These are phyloP conservation scores for Coemansia sp. DNA, from an alignment of 192 early-diverging fungal species.

Conservation along the genomic window DNA sequence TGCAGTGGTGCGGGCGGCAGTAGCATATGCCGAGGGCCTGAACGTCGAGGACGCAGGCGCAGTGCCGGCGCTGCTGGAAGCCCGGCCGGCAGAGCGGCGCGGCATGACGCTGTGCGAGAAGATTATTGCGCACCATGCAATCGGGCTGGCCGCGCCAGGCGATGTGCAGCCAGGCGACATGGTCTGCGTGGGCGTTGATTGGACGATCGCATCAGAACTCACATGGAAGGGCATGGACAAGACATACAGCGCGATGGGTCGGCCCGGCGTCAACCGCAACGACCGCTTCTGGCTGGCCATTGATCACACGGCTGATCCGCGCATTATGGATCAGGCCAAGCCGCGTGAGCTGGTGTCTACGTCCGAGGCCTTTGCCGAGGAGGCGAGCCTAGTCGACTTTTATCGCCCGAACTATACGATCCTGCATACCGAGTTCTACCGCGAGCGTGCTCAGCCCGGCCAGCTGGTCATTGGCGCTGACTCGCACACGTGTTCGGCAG, in stretches of 20 bases:
- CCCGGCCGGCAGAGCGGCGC: slow-evolving; percentile 59
- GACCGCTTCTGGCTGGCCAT: slow-evolving; percentile 82
- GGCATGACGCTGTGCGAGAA: slow-evolving; percentile 77
- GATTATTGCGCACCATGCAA: slow-evolving; percentile 74
- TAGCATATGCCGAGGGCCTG: slow-evolving; percentile 63
- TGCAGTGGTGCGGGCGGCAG: slow-evolving; percentile 75
- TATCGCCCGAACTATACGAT: slow-evolving; percentile 78
- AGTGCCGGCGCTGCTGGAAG: slow-evolving; percentile 45
- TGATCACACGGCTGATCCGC: slow-evolving; percentile 77
- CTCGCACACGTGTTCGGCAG: slow-evolving; percentile 80
- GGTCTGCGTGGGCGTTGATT: slow-evolving; percentile 79
- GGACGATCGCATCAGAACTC: slow-evolving; percentile 78
- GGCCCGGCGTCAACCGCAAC: slow-evolving; percentile 71
- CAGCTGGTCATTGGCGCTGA: slow-evolving; percentile 80
- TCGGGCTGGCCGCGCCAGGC: slow-evolving; percentile 65
- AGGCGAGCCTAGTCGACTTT: slow-evolving; percentile 70
- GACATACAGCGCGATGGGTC: slow-evolving; percentile 77
- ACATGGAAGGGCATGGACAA: slow-evolving; percentile 89
- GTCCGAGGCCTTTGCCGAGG: slow-evolving; percentile 66
- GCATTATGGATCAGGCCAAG: slow-evolving; percentile 70
- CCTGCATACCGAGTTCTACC: slow-evolving; percentile 83
- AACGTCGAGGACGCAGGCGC: slow-evolving; percentile 53
- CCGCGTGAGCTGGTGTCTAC: slow-evolving; percentile 67
- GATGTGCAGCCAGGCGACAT: slow-evolving; percentile 76
- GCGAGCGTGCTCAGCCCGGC: slow-evolving; percentile 78